Evolutionary conservation across 768 basidiomycete species (phyloP).

Genomic region (Psilocybe sp.): DNA sequence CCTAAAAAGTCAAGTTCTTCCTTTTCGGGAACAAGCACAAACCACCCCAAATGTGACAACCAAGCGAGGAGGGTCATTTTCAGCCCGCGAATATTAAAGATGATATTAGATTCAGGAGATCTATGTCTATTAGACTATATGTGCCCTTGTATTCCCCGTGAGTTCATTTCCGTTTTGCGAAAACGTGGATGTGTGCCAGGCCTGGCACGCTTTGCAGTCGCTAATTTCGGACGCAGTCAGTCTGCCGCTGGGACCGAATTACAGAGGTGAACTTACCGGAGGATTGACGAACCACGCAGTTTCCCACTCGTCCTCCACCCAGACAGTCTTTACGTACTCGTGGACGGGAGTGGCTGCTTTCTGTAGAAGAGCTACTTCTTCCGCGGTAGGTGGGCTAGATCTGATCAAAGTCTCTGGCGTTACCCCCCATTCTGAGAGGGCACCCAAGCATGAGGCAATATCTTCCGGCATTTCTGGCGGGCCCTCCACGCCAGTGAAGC

Average conservation of each 20-base stretch:
- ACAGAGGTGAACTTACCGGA: conserved; percentile 48
- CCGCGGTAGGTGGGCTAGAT: conserved; percentile 46
- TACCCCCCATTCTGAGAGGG: conserved; percentile 68
- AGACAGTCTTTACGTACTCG: conserved; percentile 59
- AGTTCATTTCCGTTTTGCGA: conserved; percentile 47
- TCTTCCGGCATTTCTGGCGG: conserved; percentile 60
- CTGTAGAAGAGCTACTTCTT: conserved; percentile 50
- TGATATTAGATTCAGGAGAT: no score
- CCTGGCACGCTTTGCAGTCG: conserved; percentile 80
- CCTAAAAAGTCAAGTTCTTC: no score
- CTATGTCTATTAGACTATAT: no score
- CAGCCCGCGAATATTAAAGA: no score
- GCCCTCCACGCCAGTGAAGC: conserved; percentile 64
- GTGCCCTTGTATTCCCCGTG: background rate
- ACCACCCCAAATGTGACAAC: no score
- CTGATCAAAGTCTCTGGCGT: conserved; percentile 59
- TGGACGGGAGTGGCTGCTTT: conserved; percentile 58
- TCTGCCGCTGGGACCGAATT: background rate
- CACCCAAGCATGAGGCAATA: conserved; percentile 55
- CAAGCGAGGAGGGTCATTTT: no score
- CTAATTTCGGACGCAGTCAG: conserved; percentile 30
- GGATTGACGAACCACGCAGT: conserved; percentile 93
- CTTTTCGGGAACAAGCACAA: no score
- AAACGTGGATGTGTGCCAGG: conserved; percentile 85
- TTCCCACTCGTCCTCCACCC: conserved; percentile 79